These are phyloP conservation scores for Marchantia paleacea DNA, from an alignment of 225 moss, liverwort and hornwort species.

Conservation along the genomic window DNA sequence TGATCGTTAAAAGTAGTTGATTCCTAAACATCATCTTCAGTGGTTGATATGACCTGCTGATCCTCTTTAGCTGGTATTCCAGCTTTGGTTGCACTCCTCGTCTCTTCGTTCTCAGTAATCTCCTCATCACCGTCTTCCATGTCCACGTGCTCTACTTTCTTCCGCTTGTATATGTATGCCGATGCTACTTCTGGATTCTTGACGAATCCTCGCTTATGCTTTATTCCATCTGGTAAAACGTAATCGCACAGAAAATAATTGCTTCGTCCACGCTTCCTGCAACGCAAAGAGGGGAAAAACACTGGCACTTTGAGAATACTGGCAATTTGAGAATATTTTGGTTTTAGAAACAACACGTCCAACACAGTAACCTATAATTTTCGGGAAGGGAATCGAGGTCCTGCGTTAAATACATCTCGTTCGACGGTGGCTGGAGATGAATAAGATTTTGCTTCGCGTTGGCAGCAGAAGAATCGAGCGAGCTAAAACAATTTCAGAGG, in stretches of 20 bases:
- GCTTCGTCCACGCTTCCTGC: conserved; percentile 66
- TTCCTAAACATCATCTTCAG: not conserved
- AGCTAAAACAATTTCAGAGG: not conserved
- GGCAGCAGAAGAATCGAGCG: not conserved
- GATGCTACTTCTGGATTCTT: conserved; percentile 52
- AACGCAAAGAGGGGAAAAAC: not conserved
- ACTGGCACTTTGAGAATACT: not conserved
- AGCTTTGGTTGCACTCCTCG: conserved; percentile 15
- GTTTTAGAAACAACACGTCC: not conserved
- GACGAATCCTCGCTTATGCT: conserved; percentile 90
- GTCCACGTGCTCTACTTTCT: conserved; percentile 21
- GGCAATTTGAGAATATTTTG: not conserved
- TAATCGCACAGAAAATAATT: conserved; percentile 71
- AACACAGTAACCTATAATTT: not conserved
- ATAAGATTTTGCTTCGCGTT: not conserved
- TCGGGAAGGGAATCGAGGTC: not conserved
- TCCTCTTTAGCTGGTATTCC: conserved; percentile 28
- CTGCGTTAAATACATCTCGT: not conserved
- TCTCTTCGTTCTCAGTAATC: not conserved
- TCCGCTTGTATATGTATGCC: conserved; percentile 19
- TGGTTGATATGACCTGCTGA: conserved; percentile 26
- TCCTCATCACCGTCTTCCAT: conserved; percentile 21
- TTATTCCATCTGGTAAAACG: conserved; percentile 90
- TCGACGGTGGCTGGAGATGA: not conserved
- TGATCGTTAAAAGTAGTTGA: not conserved